A percentile compares a stretch with the other conserved stretches of the same genome.
Conservation (phyloP, 352 stramenopile genomes). For the Blastocystis hominis region DNA sequence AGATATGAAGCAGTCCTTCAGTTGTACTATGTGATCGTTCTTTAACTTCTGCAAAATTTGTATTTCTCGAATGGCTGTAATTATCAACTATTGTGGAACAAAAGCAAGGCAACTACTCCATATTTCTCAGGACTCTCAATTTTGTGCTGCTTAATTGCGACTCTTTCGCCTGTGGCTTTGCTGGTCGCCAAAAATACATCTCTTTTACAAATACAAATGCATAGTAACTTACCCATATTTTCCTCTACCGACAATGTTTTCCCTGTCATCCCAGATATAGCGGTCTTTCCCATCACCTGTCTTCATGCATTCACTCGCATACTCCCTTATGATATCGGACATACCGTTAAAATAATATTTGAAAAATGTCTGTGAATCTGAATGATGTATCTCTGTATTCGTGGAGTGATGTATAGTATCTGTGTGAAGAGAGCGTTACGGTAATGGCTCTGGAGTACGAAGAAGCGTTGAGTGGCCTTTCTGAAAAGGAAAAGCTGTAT, state of each 20-base stretch:
- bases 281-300: background rate
- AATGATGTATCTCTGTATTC: background rate
- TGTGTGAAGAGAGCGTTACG: conserved; percentile 31
- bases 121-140: conserved; percentile 12
- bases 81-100: conserved; percentile 18
- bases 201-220: background rate
- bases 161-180: background rate
- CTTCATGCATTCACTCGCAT: background rate
- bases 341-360: background rate
- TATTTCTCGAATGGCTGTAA: conserved; percentile 5
- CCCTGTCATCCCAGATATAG: background rate
- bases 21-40: conserved; percentile 17
- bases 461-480: conserved; percentile 19
- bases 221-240: background rate
- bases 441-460: conserved; percentile 32
- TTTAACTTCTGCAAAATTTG: conserved; percentile 37
- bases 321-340: background rate
- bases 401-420: conserved; percentile 19
- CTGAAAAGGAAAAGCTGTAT: conserved; percentile 55
- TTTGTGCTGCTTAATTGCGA: conserved; percentile 51
- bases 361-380: conserved; percentile 7
- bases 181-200: background rate
- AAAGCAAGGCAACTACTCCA: background rate
- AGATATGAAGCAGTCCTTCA: conserved; percentile 47
- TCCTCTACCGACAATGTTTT: background rate